These are phyloP conservation scores for Candida gorgasii DNA, from an alignment of 805 yeast genomes.

Conservation along the genomic window DNA sequence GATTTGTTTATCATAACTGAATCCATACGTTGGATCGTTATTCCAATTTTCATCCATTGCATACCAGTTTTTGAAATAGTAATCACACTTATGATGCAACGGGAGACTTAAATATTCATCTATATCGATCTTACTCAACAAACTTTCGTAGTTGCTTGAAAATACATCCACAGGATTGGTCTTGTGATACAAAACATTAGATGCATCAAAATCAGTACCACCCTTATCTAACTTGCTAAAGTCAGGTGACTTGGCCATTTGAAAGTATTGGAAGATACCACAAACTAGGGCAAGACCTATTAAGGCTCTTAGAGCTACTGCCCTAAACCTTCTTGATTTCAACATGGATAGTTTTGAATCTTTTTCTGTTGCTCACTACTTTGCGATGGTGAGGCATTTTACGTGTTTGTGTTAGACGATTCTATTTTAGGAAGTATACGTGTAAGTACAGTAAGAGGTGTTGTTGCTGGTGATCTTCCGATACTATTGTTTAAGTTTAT, in stretches of 20 bases:
- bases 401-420: constrained; percentile 2
- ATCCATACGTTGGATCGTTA: constrained; percentile 18
- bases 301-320: neutral
- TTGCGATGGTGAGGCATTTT: no score
- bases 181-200: neutral
- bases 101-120: constrained; percentile 10
- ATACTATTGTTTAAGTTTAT: no score
- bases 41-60: constrained; percentile 17
- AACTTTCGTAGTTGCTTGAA: constrained; percentile 10
- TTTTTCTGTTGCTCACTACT: neutral
- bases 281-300: neutral
- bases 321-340: constrained; percentile 6
- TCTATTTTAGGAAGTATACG: no score
- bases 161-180: constrained; percentile 4
- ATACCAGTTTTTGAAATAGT: constrained; percentile 21
- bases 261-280: constrained; percentile 2
- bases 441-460: no score
- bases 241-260: neutral
- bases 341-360: neutral
- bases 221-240: constrained; percentile 6
- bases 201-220: neutral
- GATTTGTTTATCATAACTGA: constrained; percentile 16
- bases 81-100: constrained; percentile 22
- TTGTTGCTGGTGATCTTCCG: no score
- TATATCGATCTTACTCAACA: constrained; percentile 12